phyloP scores from a whole-genome alignment of 345 rosid species.

The Fremontodendron californicum region DNA sequence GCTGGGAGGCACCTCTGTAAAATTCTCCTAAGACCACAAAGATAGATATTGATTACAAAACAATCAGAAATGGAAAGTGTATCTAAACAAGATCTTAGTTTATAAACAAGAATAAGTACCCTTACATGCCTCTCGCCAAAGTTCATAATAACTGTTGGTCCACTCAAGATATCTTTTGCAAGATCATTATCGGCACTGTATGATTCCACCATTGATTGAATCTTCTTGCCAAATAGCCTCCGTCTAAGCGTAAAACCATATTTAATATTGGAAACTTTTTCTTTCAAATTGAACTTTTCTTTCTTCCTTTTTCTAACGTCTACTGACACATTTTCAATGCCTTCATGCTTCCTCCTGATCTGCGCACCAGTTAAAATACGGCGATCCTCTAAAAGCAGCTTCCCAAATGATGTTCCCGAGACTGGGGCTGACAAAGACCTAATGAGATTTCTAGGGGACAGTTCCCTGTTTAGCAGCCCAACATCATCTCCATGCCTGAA shows the following conservation, averaged over 20 bases:
- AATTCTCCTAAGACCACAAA: constrained; percentile 56
- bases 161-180: constrained; percentile 54
- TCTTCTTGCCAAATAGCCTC: constrained; percentile 66
- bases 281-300: constrained; percentile 66
- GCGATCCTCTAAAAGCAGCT: constrained; percentile 77
- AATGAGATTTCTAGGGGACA: constrained; percentile 64
- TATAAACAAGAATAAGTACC: background rate
- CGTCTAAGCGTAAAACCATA: constrained; percentile 51
- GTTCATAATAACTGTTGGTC: constrained; percentile 44
- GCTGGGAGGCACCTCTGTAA: constrained; percentile 95
- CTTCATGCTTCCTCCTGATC: constrained; percentile 82
- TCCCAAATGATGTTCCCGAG: constrained; percentile 79
- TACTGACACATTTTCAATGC: constrained; percentile 29
- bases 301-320: constrained; percentile 51
- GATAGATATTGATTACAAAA: background rate
- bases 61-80: background rate
- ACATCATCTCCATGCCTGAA: constrained; percentile 42
- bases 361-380: constrained; percentile 74
- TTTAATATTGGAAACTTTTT: constrained; percentile 71
- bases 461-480: constrained; percentile 30
- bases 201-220: constrained; percentile 57
- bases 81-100: background rate
- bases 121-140: constrained; percentile 52
- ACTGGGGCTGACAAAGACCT: constrained; percentile 85
- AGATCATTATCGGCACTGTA: constrained; percentile 36